These are phyloP conservation scores for Tetrahymena malaccensis DNA, from an alignment of 73 alveolate genomes.

Conservation along the genomic window DNA sequence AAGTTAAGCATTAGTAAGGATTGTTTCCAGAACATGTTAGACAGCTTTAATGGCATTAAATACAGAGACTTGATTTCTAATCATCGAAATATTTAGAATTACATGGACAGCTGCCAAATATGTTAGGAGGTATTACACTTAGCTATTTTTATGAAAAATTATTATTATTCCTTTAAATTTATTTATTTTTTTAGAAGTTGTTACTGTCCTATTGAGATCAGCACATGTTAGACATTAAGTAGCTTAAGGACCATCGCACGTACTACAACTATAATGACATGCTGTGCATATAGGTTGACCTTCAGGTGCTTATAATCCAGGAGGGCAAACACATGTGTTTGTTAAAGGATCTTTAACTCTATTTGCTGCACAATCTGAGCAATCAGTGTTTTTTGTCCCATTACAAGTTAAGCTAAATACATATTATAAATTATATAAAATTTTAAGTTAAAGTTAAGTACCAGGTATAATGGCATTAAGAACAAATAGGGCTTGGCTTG, in stretches of 20 bases:
- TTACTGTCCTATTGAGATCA: neutral
- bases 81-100: neutral
- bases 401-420: neutral
- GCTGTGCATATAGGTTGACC: neutral
- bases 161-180: too few species aligned
- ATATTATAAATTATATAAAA: neutral
- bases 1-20: neutral
- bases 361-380: neutral
- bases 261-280: neutral
- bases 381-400: neutral
- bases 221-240: neutral
- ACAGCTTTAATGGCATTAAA: neutral
- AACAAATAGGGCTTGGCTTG: neutral
- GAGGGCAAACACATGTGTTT: neutral
- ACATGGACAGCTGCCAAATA: neutral
- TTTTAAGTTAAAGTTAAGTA: neutral
- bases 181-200: neutral
- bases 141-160: neutral
- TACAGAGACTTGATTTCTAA: neutral
- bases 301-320: neutral
- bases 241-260: neutral
- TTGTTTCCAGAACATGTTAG: neutral
- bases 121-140: neutral
- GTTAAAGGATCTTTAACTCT: neutral
- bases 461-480: neutral